Base-by-base conservation (phyloP, 805 yeast species). In the Millerozyma acaciae region DNA sequence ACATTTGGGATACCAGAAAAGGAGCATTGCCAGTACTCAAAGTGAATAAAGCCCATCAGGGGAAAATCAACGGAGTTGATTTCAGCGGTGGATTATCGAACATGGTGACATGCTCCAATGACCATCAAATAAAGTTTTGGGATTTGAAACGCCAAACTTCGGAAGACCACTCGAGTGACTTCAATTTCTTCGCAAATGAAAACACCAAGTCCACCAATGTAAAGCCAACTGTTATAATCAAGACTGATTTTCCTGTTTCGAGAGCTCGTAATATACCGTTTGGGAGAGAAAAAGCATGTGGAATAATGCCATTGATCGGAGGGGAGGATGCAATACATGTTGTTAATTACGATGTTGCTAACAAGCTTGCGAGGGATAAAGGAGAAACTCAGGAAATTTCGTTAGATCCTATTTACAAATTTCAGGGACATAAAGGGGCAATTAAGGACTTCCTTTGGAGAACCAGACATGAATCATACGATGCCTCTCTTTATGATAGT, bases 381-480 rank as follows among this genome's bases (percentile, higher is more conserved):
- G 50, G 53, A 5, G 38, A 46, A 16, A 58, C 65, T 3, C 66
- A 53, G 27, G 31, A 30, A 3, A 37, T 60, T 14, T 38, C 35
- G 12, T 40, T 45, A 6, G 53, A 48, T 10, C 41, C 50, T 2
- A 65, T 72, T 1, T 71, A 77, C 43, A 65, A 71, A 1, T 87
- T 87, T 56, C 72, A 74, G 43, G 96, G 96, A 0, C 97, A 93
- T 51, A 68, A 75, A 1, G 95, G 83, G 30, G 83, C 93, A 1
- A 81, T 93, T 12, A 81, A 80, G 24, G 97, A 93, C 51, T 88
- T 90, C 50, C 62, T 88, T 1, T 90, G 96, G 96, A 68, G 97
- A 43, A 64, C 76, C 6, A 51, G 57, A 32, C 68, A 62, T 30
- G 66, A 55, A 22, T 34, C 33, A 4, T 65, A 64, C 30, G 53